Evolutionary conservation across 495 filamentous ascomycete genomes (phyloP).

Genomic region (Penicillium atrosanguineum): DNA sequence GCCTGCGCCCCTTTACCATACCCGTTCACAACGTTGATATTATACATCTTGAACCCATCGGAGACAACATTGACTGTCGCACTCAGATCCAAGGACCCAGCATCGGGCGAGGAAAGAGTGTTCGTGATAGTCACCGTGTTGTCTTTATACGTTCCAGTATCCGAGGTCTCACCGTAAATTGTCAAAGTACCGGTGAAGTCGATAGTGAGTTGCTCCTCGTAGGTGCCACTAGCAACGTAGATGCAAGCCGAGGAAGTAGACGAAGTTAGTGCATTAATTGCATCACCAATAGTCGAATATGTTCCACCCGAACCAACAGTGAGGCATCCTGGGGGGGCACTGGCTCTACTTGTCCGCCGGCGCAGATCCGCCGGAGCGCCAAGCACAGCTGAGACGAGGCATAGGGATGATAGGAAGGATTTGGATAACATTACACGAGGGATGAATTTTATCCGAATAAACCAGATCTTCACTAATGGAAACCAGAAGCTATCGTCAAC

Average conservation of each 20-base stretch:
- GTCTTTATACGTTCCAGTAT: slow-evolving; percentile 50
- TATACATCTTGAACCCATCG: slow-evolving; percentile 55
- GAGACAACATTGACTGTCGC: slow-evolving; percentile 57
- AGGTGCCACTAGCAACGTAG: slow-evolving; percentile 41
- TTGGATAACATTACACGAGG: not conserved
- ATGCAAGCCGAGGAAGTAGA: slow-evolving; percentile 28
- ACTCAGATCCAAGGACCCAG: slow-evolving; percentile 44
- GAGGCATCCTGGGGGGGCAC: slow-evolving; percentile 29
- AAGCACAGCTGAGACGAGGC: slow-evolving; percentile 6
- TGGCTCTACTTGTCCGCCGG: slow-evolving; percentile 16
- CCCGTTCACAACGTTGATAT: slow-evolving; percentile 60
- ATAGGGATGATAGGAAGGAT: slow-evolving; percentile 7
- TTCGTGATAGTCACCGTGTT: slow-evolving; percentile 64
- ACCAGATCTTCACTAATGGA: not conserved
- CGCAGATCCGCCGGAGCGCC: slow-evolving; percentile 10
- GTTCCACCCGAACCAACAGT: slow-evolving; percentile 24
- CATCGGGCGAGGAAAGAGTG: slow-evolving; percentile 43
- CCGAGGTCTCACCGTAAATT: slow-evolving; percentile 55
- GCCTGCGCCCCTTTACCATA: slow-evolving; percentile 33
- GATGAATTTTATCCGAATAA: not conserved
- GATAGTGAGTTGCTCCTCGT: slow-evolving; percentile 54
- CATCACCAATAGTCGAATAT: slow-evolving; percentile 28
- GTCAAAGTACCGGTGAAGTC: slow-evolving; percentile 28
- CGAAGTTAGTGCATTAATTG: slow-evolving; percentile 24
- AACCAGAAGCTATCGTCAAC: no score